Base-by-base conservation (phyloP, 177 flowering plant genomes). In the Telopea speciosissima region DNA sequence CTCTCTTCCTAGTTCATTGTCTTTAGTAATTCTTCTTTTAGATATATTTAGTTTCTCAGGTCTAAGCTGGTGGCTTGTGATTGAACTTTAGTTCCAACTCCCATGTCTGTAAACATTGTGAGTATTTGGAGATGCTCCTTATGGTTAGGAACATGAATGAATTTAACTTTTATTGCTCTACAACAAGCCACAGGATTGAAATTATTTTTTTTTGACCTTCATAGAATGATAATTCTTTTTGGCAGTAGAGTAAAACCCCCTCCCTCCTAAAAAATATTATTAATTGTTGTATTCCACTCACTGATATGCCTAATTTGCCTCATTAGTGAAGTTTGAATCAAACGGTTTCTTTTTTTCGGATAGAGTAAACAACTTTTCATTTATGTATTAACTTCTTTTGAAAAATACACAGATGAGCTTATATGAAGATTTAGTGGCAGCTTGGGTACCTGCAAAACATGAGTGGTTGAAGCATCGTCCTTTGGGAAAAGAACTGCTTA, bases 391-490 rank as follows among this genome's bases (percentile, higher is more conserved):
- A 26, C 71, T 59, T 62, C 24, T 67, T 68, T 75, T 36, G 40
- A 36, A 61, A 59, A 22, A 36, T 74, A 24, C 79, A 80, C 86
- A 96, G 99, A 89, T 96, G 87, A 93, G 97, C 79, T 86, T 93
- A 69, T 96, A 96, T 81, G 99, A 96, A 79, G 99, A 96, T 78
- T 81, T 96, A 66, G 97, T 96, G 26, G 97, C 98, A 22, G 97
- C 97, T 76, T 96, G 97, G 98, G 98, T 96, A 17, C 97, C 97
- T 68, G 83, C 93, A 72, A 96, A 80, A 75, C 98, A 96, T 83
- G 86, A 90, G 63, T 96, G 99, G 99, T 74, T 96, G 82, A 80
- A 67, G 71, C 60, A 31, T 64, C 93, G 95, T 56, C 97, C 97
- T 33, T 52, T 85, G 76, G 99, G 98, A 24, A 80, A 83, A 79